Percentiles rank a stretch among this genome's conserved stretches.
phyloP scores from a whole-genome alignment of 1,284 basidiomycete genomes.

The Cryptococcus jaspeensis region DNA sequence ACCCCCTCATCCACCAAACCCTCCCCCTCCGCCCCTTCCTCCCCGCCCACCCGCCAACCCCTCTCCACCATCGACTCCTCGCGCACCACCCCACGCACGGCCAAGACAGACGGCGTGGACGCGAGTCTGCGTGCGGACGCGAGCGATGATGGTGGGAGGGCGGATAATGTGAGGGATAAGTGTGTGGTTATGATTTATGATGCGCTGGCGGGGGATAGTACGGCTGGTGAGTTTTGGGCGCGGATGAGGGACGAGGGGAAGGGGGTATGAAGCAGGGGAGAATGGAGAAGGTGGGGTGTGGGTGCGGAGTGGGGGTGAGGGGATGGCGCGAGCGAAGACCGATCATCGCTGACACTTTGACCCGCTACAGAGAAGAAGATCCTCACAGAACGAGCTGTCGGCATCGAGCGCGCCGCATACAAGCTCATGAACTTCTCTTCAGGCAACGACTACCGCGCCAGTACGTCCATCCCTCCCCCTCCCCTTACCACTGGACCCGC shows the following conservation, averaged over 20 bases:
- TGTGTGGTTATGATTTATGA: constrained; percentile 91
- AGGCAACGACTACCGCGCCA: constrained; percentile 50
- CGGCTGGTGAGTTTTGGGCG: constrained; percentile 65
- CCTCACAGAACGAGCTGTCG: constrained; percentile 50
- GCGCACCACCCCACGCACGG: constrained; percentile 57
- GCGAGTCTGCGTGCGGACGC: constrained; percentile 25
- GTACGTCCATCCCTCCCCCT: constrained; percentile 28
- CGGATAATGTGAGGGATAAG: constrained; percentile 65
- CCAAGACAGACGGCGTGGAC: constrained; percentile 68
- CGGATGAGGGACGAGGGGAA: neutral
- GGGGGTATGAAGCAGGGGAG: too few species aligned
- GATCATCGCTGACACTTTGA: neutral
- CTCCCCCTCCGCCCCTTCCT: constrained; percentile 7
- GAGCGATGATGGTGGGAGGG: constrained; percentile 63
- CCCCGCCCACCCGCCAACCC: constrained; percentile 18
- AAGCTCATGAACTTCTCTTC: constrained; percentile 41
- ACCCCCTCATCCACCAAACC: constrained; percentile 15
- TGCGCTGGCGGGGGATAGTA: constrained; percentile 78
- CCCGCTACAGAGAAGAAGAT: constrained; percentile 42
- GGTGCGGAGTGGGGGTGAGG: constrained; percentile 1
- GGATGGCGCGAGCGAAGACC: neutral
- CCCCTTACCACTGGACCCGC: neutral
- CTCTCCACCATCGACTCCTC: constrained; percentile 53
- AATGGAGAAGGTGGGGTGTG: neutral
- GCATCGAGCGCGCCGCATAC: constrained; percentile 52